phyloP scores from a whole-genome alignment of 2,329 filamentous ascomycete species.

The Penicillium sp. region DNA sequence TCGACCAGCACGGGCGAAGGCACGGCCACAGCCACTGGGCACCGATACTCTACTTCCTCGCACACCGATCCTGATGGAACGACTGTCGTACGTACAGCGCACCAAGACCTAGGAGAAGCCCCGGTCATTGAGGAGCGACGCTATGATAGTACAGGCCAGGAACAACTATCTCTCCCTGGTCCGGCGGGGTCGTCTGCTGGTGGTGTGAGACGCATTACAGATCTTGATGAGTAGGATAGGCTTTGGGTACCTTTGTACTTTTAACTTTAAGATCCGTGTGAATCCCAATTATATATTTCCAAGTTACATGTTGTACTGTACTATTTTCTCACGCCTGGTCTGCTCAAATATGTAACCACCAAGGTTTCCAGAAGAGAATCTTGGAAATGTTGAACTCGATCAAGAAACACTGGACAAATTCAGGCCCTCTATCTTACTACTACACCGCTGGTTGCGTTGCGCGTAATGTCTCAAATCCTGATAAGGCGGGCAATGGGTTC shows the following conservation, averaged over 20 bases:
- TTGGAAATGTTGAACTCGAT: too few relatives aligned
- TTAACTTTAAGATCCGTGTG: background rate
- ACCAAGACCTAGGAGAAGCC: constrained; percentile 36
- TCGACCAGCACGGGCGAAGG: constrained; percentile 28
- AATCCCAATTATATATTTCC: too few relatives aligned
- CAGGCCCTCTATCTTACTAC: too few relatives aligned
- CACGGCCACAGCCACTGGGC: constrained; percentile 26
- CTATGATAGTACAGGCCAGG: constrained; percentile 32
- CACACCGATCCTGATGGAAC: constrained; percentile 34
- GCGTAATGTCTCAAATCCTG: too few relatives aligned
- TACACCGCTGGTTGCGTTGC: too few relatives aligned
- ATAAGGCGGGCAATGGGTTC: too few relatives aligned
- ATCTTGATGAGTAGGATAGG: constrained; percentile 22
- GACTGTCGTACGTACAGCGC: constrained; percentile 34
- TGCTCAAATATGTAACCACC: too few relatives aligned
- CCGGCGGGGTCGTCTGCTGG: constrained; percentile 18
- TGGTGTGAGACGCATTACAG: constrained; percentile 29
- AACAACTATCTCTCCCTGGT: constrained; percentile 16
- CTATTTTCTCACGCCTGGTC: too few relatives aligned
- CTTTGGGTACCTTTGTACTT: background rate
- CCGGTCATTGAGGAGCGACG: constrained; percentile 34
- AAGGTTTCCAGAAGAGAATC: too few relatives aligned
- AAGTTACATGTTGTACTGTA: too few relatives aligned
- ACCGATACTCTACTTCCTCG: constrained; percentile 33
- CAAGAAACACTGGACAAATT: too few relatives aligned